Percentiles rank a stretch among this genome's conserved stretches.
These are phyloP conservation scores for Aspergillus quadrilineatus DNA, from an alignment of 2,329 filamentous ascomycete genomes.

Conservation along the genomic window DNA sequence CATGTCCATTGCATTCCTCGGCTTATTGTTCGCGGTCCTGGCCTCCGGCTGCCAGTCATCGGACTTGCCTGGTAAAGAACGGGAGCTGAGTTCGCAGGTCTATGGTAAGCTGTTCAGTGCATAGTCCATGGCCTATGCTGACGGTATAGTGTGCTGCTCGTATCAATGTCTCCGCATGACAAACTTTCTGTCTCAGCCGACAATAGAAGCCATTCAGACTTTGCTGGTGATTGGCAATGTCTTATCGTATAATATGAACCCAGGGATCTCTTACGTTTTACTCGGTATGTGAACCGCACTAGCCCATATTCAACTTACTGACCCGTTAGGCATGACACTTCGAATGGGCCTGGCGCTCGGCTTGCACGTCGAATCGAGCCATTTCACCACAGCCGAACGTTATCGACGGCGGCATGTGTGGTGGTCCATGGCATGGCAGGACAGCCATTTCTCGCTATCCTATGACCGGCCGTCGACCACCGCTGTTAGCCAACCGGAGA, in stretches of 20 bases:
- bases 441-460: constrained; percentile 62
- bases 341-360: constrained; percentile 61
- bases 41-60: constrained; percentile 63
- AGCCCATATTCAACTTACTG: background rate
- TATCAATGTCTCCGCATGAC: constrained; percentile 65
- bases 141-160: constrained; percentile 58
- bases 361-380: constrained; percentile 58
- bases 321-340: constrained; percentile 53
- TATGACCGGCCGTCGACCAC: constrained; percentile 60
- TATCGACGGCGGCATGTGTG: constrained; percentile 47
- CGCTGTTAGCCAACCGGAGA: constrained; percentile 54
- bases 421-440: constrained; percentile 66
- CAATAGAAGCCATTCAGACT: constrained; percentile 61
- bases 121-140: constrained; percentile 19
- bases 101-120: constrained; percentile 47
- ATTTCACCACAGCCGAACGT: constrained; percentile 51
- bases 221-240: constrained; percentile 63
- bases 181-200: constrained; percentile 63
- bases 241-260: constrained; percentile 64
- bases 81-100: constrained; percentile 63
- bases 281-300: constrained; percentile 41
- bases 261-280: constrained; percentile 62
- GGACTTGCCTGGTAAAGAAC: constrained; percentile 56
- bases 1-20: constrained; percentile 58
- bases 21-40: constrained; percentile 61